Percentiles rank a stretch among this genome's conserved stretches.
phyloP scores from a whole-genome alignment of 2,329 filamentous ascomycete genomes.

The Trichoderma koningiopsis region DNA sequence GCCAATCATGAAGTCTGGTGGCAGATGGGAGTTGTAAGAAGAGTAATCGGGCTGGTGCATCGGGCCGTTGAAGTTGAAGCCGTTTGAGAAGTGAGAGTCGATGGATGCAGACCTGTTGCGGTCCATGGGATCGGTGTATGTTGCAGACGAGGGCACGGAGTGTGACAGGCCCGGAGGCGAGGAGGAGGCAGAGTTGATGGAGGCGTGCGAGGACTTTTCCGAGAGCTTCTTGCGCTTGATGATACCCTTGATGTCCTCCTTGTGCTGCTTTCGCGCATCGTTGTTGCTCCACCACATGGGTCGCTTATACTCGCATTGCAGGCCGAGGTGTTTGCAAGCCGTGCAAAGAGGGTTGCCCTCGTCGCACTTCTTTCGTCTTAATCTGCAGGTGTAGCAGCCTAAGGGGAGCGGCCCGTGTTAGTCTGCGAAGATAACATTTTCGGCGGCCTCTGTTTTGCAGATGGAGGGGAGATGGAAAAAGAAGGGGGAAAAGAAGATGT shows the following conservation, averaged over 20 bases:
- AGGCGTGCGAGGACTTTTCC: slow-evolving; percentile 70
- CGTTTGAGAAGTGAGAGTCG: slow-evolving; percentile 74
- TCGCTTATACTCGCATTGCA: slow-evolving; percentile 93
- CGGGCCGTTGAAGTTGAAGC: slow-evolving; percentile 72
- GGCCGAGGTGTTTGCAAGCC: slow-evolving; percentile 72
- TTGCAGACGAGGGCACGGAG: slow-evolving; percentile 78
- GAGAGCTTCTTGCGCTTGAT: slow-evolving; percentile 96
- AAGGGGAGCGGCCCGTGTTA: neutral
- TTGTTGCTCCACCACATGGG: slow-evolving; percentile 98
- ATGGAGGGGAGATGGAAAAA: neutral
- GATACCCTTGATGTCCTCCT: slow-evolving; percentile 94
- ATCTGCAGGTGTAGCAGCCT: slow-evolving; percentile 70
- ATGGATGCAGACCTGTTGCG: slow-evolving; percentile 76
- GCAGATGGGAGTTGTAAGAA: slow-evolving; percentile 65
- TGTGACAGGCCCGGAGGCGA: slow-evolving; percentile 79
- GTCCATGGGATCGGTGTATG: slow-evolving; percentile 73
- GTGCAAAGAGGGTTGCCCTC: slow-evolving; percentile 64
- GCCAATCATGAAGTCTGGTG: slow-evolving; percentile 60
- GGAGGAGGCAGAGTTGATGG: slow-evolving; percentile 62
- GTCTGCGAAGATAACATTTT: neutral
- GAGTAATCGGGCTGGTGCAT: slow-evolving; percentile 58
- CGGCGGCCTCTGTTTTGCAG: neutral
- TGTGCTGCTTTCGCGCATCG: slow-evolving; percentile 80
- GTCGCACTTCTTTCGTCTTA: slow-evolving; percentile 70
- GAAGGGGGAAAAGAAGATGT: neutral